A percentile compares a stretch with the other conserved stretches of the same genome.
Conservation (phyloP, 2,329 filamentous ascomycete genomes). For the Dothidotthia symphoricarpi region DNA sequence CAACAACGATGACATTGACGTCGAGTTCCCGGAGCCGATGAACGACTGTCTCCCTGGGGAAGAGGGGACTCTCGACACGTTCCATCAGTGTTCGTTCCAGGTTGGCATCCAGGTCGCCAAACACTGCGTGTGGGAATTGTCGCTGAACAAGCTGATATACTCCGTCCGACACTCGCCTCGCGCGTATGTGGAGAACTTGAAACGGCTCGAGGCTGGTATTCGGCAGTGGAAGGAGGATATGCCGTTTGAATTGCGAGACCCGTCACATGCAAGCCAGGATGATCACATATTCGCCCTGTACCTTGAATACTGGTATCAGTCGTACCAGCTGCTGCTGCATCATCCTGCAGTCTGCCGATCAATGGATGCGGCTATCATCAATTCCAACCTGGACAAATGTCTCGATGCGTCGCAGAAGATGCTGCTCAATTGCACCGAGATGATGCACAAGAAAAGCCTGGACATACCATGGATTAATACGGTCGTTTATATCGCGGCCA, state of each 20-base stretch:
- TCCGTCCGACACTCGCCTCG: slow-evolving; percentile 61
- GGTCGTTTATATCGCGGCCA: slow-evolving; percentile 69
- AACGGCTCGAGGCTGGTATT: slow-evolving; percentile 64
- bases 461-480: slow-evolving; percentile 78
- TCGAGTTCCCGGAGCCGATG: slow-evolving; percentile 70
- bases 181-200: slow-evolving; percentile 64
- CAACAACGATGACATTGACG: slow-evolving; percentile 71
- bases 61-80: slow-evolving; percentile 41
- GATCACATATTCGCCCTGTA: slow-evolving; percentile 51
- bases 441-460: slow-evolving; percentile 64
- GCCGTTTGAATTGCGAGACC: slow-evolving; percentile 59
- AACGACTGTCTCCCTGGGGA: slow-evolving; percentile 69
- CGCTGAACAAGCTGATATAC: slow-evolving; percentile 76
- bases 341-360: slow-evolving; percentile 54
- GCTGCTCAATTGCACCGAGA: slow-evolving; percentile 57
- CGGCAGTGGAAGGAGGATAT: slow-evolving; percentile 62
- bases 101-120: slow-evolving; percentile 66
- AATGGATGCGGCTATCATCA: slow-evolving; percentile 59
- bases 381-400: slow-evolving; percentile 56
- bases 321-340: slow-evolving; percentile 52
- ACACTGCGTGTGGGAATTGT: slow-evolving; percentile 64
- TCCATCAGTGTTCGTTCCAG: slow-evolving; percentile 63
- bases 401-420: slow-evolving; percentile 65
- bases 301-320: slow-evolving; percentile 50
- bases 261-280: slow-evolving; percentile 46